Conservation (phyloP, 768 basidiomycete genomes). For the Psilocybe cyanescens region DNA sequence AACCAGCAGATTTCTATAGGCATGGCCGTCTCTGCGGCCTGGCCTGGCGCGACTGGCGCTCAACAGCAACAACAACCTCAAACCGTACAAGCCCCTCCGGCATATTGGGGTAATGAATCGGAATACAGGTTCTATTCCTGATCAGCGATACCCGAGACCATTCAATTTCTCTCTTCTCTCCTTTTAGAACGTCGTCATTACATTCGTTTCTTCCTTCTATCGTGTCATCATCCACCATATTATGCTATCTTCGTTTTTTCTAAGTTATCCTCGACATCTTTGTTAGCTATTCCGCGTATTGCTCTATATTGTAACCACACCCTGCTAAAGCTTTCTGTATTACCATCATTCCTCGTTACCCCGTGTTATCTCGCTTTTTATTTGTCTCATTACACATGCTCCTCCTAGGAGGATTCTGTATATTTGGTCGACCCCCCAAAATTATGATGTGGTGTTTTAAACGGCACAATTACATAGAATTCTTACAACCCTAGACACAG, state of each 20-base stretch:
- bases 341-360: background rate
- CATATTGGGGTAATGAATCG: constrained; percentile 20
- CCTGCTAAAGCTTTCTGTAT: background rate
- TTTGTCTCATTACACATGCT: background rate
- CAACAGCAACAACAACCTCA: constrained; percentile 12
- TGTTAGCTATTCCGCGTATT: background rate
- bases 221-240: background rate
- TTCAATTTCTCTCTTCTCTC: background rate
- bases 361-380: background rate
- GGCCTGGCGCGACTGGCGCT: constrained; percentile 1
- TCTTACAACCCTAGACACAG: background rate
- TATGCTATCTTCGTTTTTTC: background rate
- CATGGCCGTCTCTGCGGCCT: constrained; percentile 5
- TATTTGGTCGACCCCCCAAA: background rate
- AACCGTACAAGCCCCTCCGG: constrained; percentile 3
- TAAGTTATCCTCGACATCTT: background rate
- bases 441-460: background rate
- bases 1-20: constrained; percentile 5
- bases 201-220: too few species aligned
- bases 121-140: constrained; percentile 17
- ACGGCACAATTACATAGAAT: background rate
- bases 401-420: background rate
- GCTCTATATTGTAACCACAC: background rate
- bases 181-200: background rate
- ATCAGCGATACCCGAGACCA: background rate